Percentiles rank a stretch among this genome's conserved stretches.
These are phyloP conservation scores for Filobasidium uniguttulatum DNA, from an alignment of 1,284 basidiomycete genomes.

Conservation along the genomic window DNA sequence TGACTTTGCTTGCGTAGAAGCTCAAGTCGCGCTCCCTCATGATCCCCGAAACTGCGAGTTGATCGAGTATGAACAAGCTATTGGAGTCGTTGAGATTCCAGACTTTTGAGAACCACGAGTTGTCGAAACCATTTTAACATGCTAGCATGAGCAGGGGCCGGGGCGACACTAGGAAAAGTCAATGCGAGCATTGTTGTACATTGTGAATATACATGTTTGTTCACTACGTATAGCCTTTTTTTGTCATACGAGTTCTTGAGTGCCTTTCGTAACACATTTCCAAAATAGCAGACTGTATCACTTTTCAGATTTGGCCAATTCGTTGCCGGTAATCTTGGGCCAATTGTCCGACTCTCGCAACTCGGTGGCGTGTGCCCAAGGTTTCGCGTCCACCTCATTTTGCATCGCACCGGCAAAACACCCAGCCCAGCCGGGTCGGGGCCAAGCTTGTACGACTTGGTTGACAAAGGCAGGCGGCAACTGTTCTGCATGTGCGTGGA, in stretches of 20 bases:
- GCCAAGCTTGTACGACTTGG: slow-evolving; percentile 39
- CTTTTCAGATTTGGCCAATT: slow-evolving; percentile 1
- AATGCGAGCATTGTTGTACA: too few relatives aligned
- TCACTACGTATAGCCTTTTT: too few relatives aligned
- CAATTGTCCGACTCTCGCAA: slow-evolving; percentile 6
- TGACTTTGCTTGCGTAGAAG: slow-evolving; percentile 37
- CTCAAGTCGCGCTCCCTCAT: slow-evolving; percentile 30
- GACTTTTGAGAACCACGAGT: slow-evolving; percentile 10
- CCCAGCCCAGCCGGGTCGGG: slow-evolving; percentile 42
- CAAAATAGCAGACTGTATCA: too few relatives aligned
- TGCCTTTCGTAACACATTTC: too few relatives aligned
- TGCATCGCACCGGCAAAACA: slow-evolving; percentile 42
- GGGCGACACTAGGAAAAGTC: too few relatives aligned
- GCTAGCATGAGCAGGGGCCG: too few relatives aligned
- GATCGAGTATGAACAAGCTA: slow-evolving; percentile 20
- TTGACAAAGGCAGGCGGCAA: slow-evolving; percentile 40
- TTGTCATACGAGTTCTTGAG: too few relatives aligned
- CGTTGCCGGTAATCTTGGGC: slow-evolving; percentile 6
- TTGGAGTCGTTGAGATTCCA: slow-evolving; percentile 12
- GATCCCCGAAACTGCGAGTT: slow-evolving; percentile 35
- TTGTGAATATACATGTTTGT: too few relatives aligned
- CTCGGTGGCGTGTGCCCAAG: slow-evolving; percentile 41
- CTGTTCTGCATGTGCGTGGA: slow-evolving; percentile 33
- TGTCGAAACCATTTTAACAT: too few relatives aligned
- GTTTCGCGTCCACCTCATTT: slow-evolving; percentile 42